Conservation (phyloP, 75 land plant species). For the Chamaecyparis obtusa region DNA sequence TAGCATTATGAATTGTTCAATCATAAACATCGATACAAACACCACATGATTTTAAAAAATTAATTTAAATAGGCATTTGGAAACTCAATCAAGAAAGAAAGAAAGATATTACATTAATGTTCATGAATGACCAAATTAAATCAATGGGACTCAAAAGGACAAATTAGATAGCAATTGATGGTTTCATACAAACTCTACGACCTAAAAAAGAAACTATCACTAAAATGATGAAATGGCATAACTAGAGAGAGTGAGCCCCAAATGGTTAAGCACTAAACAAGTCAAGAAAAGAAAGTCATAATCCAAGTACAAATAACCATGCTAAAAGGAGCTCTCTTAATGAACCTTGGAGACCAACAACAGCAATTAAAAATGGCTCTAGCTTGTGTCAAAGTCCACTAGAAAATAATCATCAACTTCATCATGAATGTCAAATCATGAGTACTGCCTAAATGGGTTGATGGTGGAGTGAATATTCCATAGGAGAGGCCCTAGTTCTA, state of each 20-base stretch:
- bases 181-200: neutral
- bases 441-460: neutral
- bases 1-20: neutral
- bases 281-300: neutral
- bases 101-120: neutral
- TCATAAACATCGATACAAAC: neutral
- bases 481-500: neutral
- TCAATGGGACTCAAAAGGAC: too few species aligned
- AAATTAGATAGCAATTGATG: too few species aligned
- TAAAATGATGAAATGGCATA: neutral
- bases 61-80: neutral
- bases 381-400: neutral
- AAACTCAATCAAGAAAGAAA: neutral
- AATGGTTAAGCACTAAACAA: too few species aligned
- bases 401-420: neutral
- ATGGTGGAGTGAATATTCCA: neutral
- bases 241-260: neutral
- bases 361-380: neutral
- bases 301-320: neutral
- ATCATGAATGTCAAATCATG: neutral
- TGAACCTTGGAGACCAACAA: neutral
- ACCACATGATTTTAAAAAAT: neutral
- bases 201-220: too few species aligned
- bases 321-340: neutral
- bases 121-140: too few species aligned